Evolutionary conservation across 1,139 yeast genomes (phyloP).

Genomic region (Hansenula lynferdii): DNA sequence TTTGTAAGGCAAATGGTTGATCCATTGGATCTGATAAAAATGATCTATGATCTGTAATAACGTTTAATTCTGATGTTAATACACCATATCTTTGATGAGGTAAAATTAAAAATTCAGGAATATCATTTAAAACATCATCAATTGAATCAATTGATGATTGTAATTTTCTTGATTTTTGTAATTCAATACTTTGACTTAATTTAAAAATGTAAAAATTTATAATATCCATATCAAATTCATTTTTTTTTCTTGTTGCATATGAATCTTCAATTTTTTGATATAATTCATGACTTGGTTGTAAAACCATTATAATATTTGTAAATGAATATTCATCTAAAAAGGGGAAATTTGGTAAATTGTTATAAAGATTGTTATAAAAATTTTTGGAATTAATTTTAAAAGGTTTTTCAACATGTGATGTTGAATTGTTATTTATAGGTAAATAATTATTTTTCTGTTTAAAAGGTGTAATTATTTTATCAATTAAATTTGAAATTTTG

Average conservation of each 20-base stretch:
- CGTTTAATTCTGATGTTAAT: conserved; percentile 37
- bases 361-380: conserved; percentile 13
- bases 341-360: conserved; percentile 8
- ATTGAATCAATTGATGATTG: conserved; percentile 20
- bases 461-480: not conserved
- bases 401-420: not conserved
- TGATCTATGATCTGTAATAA: conserved; percentile 23
- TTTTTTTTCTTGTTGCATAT: conserved; percentile 24
- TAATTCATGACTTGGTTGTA: conserved; percentile 8
- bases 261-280: conserved; percentile 5
- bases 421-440: conserved; percentile 1
- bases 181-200: not conserved
- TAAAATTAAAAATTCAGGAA: conserved; percentile 24
- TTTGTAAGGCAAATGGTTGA: conserved; percentile 27
- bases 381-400: conserved; percentile 3
- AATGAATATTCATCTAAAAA: conserved; percentile 6
- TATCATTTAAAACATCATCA: conserved; percentile 7
- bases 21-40: conserved; percentile 30
- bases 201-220: conserved; percentile 18
- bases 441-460: not conserved
- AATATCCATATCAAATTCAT: conserved; percentile 33
- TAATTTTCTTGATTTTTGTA: conserved; percentile 12
- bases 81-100: conserved; percentile 41
- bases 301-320: conserved; percentile 8
- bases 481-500: not conserved